phyloP scores from a whole-genome alignment of 768 basidiomycete species.

The Pholiota conissans region DNA sequence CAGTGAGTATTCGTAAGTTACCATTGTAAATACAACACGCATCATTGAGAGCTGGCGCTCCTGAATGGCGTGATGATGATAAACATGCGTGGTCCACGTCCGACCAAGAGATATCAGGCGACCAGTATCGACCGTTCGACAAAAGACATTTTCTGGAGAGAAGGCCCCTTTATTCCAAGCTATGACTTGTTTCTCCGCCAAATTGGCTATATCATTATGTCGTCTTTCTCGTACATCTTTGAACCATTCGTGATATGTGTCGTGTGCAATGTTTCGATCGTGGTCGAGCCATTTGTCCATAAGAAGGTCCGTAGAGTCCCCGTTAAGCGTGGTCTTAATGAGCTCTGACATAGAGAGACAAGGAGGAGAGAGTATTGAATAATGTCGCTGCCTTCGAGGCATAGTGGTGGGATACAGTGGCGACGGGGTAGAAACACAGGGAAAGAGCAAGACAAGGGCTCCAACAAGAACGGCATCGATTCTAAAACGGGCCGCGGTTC shows the following conservation, averaged over 20 bases:
- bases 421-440: conserved; percentile 1
- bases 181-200: conserved; percentile 44
- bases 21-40: conserved; percentile 82
- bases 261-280: conserved; percentile 48
- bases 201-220: conserved; percentile 38
- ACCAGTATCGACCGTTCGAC: conserved; percentile 75
- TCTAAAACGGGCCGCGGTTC: conserved; percentile 13
- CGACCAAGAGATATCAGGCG: conserved; percentile 79
- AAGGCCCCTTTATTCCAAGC: conserved; percentile 75
- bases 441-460: conserved; percentile 22
- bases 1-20: conserved; percentile 28
- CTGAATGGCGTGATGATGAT: conserved; percentile 74
- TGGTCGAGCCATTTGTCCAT: conserved; percentile 87
- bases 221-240: conserved; percentile 65
- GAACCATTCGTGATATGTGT: conserved; percentile 80
- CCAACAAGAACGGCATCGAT: conserved; percentile 17
- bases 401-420: conserved; percentile 23
- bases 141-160: conserved; percentile 77
- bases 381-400: conserved; percentile 46
- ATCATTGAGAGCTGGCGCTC: conserved; percentile 75
- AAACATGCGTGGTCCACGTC: conserved; percentile 81
- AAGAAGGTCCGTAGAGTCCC: conserved; percentile 74
- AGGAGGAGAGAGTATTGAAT: conserved; percentile 68
- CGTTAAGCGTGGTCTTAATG: conserved; percentile 74
- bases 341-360: conserved; percentile 76